A percentile compares a stretch with the other conserved stretches of the same genome.
Conservation (phyloP, 1,284 basidiomycete species). For the Malassezia sympodialis region DNA sequence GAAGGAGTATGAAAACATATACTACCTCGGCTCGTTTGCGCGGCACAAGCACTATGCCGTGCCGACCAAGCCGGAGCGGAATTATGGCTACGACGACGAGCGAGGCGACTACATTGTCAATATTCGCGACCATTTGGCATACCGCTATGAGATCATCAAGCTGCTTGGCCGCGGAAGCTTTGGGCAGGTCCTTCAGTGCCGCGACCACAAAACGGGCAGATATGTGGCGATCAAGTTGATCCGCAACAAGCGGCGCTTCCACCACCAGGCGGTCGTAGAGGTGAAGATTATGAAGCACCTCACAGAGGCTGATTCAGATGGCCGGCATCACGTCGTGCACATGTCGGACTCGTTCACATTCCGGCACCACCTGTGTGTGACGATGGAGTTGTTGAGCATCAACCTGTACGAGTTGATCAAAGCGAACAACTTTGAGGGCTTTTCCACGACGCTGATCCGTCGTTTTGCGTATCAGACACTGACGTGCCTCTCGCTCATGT, state of each 20-base stretch:
- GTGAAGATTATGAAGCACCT: constrained; percentile 96
- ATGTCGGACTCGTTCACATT: constrained; percentile 99
- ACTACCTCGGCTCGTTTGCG: constrained; percentile 60
- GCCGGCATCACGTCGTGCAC: constrained; percentile 91
- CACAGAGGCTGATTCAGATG: constrained; percentile 93
- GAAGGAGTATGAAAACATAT: constrained; percentile 73
- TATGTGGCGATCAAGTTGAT: constrained; percentile 99
- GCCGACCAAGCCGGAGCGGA: constrained; percentile 67
- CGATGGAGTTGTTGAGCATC: constrained; percentile 93
- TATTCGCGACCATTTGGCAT: constrained; percentile 82
- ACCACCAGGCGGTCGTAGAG: constrained; percentile 94
- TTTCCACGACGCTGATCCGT: constrained; percentile 84
- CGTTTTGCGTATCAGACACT: constrained; percentile 95
- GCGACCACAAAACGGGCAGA: constrained; percentile 90
- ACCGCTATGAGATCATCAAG: constrained; percentile 85
- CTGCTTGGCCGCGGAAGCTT: constrained; percentile 96
- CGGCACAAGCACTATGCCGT: constrained; percentile 34
- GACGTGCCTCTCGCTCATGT: constrained; percentile 77
- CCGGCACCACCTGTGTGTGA: constrained; percentile 93
- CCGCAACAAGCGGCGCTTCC: constrained; percentile 97
- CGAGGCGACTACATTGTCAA: constrained; percentile 91
- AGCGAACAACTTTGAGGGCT: constrained; percentile 93
- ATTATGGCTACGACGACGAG: constrained; percentile 95
- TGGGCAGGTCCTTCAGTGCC: constrained; percentile 89
- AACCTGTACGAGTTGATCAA: constrained; percentile 99